Percentiles rank a stretch among this genome's conserved stretches.
Evolutionary conservation across 345 rosid genomes (phyloP).

Genomic region (Hibiscus syriacus): DNA sequence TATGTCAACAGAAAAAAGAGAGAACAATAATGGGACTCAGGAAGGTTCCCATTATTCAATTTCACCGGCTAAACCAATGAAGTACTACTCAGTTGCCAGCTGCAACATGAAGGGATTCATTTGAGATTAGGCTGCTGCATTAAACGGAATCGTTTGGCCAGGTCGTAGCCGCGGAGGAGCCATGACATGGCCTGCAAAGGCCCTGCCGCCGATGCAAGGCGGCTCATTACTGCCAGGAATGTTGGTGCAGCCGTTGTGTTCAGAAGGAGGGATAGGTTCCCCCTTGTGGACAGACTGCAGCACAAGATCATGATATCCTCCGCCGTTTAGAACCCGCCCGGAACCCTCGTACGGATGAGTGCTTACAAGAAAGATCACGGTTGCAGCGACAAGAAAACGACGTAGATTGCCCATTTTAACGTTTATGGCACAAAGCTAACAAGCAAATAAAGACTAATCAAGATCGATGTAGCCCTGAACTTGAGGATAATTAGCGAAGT

Average conservation of each 20-base stretch:
- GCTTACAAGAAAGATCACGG: not conserved
- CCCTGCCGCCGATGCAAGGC: constrained; percentile 9
- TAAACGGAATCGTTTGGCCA: not conserved
- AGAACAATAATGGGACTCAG: not conserved
- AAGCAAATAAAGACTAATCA: too few species aligned
- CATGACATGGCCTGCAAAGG: constrained; percentile 16
- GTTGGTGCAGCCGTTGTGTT: constrained; percentile 13
- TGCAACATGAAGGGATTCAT: not conserved
- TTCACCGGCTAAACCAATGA: not conserved
- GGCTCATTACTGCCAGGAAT: constrained; percentile 4
- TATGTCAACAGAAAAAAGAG: too few species aligned
- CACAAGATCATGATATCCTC: not conserved
- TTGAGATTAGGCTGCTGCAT: not conserved
- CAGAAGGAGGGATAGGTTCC: not conserved
- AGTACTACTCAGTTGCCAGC: not conserved
- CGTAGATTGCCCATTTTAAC: not conserved
- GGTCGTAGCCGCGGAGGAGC: not conserved
- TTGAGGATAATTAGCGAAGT: not conserved
- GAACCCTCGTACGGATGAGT: not conserved
- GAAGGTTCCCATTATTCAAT: not conserved
- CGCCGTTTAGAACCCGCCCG: not conserved
- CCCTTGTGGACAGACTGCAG: constrained; percentile 8
- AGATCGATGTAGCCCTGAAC: not conserved
- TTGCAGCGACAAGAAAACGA: not conserved
- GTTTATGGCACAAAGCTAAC: too few species aligned